Evolutionary conservation across 768 basidiomycete species (phyloP), one percentile per base, ranked within the genome.

Genomic region (Boletus pseudopeckii): DNA sequence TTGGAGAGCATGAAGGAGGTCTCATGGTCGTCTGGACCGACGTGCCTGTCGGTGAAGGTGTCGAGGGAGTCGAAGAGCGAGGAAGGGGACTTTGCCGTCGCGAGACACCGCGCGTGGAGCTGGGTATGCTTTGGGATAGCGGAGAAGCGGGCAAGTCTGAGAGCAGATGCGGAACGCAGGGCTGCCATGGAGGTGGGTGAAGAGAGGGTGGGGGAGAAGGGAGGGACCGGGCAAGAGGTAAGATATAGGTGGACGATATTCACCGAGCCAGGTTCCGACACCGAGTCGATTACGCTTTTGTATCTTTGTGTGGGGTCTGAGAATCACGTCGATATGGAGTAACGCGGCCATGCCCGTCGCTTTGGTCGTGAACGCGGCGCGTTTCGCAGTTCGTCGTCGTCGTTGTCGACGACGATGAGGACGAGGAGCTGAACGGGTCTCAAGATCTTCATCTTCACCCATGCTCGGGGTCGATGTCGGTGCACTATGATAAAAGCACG

Each of bases 11-110:
- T 98, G 42, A 77, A 76, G 3, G 80, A 73, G 24, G 86, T 82
- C 72, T 96, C 93, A n/a, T 74, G 71, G 54, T 83, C 83, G 66
- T 94, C 87, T 14, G 96, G 96, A 14, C 96, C 97, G 61, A 98
- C 85, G 71, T 99, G 96, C 32, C 96, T 84, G 62, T 90, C 84
- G 42, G 85, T 70, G 74, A 98, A 98, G 33, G 86, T 88, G 74
- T 99, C 96, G 58, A 97, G 77, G 2, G 94, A 84, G 13, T 85
- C 80, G 69, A 96, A 92, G 58, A 95, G 77, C 30, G 85, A 82
- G 1, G 76, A 59, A 11, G 82, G 79, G 22, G 78, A 71, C 66
- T 80, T 84, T 50, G 83, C 76, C 13, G 85, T 85, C 26, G 86
- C 86, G 53, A 88, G 75, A 47, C 75, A 74, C 32, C 70, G 54